A percentile compares a stretch with the other conserved stretches of the same genome.
phyloP scores from a whole-genome alignment of 2,329 filamentous ascomycete species.

The Colletotrichum acutatum region DNA sequence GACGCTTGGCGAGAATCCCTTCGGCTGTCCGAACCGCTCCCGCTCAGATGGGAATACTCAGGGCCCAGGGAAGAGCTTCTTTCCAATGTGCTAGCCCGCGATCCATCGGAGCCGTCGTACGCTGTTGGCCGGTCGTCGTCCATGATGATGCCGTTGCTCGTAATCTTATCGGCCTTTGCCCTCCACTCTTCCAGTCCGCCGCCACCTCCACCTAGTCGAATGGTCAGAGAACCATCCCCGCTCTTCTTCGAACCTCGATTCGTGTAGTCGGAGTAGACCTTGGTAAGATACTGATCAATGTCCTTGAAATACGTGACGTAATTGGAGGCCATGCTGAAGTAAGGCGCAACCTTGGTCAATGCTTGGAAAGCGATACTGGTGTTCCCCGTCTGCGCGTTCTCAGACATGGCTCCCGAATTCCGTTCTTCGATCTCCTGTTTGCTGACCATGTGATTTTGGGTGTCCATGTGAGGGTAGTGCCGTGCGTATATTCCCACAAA shows the following conservation, averaged over 20 bases:
- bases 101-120: conserved; percentile 39
- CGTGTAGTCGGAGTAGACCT: conserved; percentile 52
- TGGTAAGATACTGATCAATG: conserved; percentile 64
- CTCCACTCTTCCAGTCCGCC: conserved; percentile 68
- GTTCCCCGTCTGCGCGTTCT: conserved; percentile 51
- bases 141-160: conserved; percentile 56
- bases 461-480: conserved; percentile 77
- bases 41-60: conserved; percentile 37
- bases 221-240: conserved; percentile 47
- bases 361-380: conserved; percentile 61
- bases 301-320: conserved; percentile 65
- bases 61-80: conserved; percentile 42
- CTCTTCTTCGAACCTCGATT: conserved; percentile 41
- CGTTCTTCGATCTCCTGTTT: conserved; percentile 47
- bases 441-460: conserved; percentile 60
- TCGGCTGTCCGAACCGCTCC: conserved; percentile 17
- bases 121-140: conserved; percentile 42
- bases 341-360: conserved; percentile 61
- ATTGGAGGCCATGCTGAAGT: conserved; percentile 66
- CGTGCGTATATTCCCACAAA: conserved; percentile 74
- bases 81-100: conserved; percentile 46
- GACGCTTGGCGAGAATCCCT: conserved; percentile 40
- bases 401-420: conserved; percentile 37
- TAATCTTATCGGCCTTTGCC: conserved; percentile 50
- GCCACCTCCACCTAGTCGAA: conserved; percentile 55